A percentile compares a stretch with the other conserved stretches of the same genome.
Evolutionary conservation across 108 stramenopile genomes (phyloP).

Genomic region (Nitzschia sp.): DNA sequence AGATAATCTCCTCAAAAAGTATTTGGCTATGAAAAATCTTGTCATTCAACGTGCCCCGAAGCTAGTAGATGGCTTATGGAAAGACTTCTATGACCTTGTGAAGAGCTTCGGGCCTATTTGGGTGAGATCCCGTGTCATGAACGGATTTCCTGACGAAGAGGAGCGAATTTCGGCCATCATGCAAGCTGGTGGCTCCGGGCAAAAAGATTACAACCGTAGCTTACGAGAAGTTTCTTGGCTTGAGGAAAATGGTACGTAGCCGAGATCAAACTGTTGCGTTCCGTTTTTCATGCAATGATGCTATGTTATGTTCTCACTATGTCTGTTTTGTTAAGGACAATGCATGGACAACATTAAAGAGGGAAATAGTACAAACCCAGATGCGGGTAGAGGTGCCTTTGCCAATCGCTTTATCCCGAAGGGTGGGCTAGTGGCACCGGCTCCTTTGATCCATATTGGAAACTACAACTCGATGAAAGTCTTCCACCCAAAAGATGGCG

Average conservation of each 20-base stretch:
- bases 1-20: constrained; percentile 13
- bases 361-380: constrained; percentile 50
- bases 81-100: constrained; percentile 22
- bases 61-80: constrained; percentile 7
- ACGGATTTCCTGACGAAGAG: constrained; percentile 31
- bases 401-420: constrained; percentile 73
- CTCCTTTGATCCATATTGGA: constrained; percentile 70
- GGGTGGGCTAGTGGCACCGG: constrained; percentile 67
- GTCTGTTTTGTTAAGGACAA: too few species aligned
- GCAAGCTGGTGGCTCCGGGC: constrained; percentile 23
- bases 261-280: too few species aligned
- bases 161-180: constrained; percentile 10
- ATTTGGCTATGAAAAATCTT: background rate
- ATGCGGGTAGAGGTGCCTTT: constrained; percentile 81
- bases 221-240: constrained; percentile 58
- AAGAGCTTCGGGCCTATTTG: constrained; percentile 1
- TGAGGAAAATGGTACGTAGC: constrained; percentile 44
- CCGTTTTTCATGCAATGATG: too few species aligned
- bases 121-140: constrained; percentile 27
- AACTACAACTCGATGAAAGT: constrained; percentile 28
- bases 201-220: constrained; percentile 28
- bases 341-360: constrained; percentile 68
- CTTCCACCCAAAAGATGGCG: background rate
- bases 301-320: too few species aligned
- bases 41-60: background rate